Evolutionary conservation across 2,329 filamentous ascomycete species (phyloP), one percentile per base, ranked within the genome.

Genomic region (Cercospora berteroae): DNA sequence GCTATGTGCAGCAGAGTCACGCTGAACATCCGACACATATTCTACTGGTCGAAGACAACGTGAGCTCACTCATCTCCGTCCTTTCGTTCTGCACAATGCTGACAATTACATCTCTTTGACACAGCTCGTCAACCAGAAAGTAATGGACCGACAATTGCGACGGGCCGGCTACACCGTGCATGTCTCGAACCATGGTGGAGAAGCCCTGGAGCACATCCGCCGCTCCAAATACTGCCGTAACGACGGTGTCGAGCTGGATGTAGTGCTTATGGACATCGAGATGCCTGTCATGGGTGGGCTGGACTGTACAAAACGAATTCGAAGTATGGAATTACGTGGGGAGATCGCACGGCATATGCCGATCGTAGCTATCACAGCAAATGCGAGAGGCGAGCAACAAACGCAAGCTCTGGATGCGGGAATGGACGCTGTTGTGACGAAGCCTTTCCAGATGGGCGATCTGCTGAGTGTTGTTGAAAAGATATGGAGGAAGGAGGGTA

Each of bases 301-400:
- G 36, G 74, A 73, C 20, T 75, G 74, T 27, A 72, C 73, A 5
- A 50, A 65, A 5, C 63, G 60, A 2, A 76, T 76, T 27, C 66
- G 75, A 18, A 70, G 65, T 2, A 58, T 62, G 50, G 42, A 66
- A 69, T 85, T 58, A 60, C 4, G 13, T 84, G 82, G 23, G 84
- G 90, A 57, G 80, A 84, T 42, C 20, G 56, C 44, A 20, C 79
- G 81, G 61, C 89, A 90, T 71, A 85, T 92, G 10, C 89, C 89
- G 2, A 90, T 91, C 70, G 89, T 92, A 71, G 89, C 88, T 12
- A 89, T 90, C n/a, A 93, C 90, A 23, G 91, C 91, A 1, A 93
- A 85, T 90, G 63, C 81, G 84, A 33, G 80, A 81, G 65, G 89
- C 90, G 73, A 87, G 91, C 18, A 72, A 56, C 69, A 69, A 44